Conservation (phyloP, 2,329 filamentous ascomycete species). For the Penicillium capsulatum region DNA sequence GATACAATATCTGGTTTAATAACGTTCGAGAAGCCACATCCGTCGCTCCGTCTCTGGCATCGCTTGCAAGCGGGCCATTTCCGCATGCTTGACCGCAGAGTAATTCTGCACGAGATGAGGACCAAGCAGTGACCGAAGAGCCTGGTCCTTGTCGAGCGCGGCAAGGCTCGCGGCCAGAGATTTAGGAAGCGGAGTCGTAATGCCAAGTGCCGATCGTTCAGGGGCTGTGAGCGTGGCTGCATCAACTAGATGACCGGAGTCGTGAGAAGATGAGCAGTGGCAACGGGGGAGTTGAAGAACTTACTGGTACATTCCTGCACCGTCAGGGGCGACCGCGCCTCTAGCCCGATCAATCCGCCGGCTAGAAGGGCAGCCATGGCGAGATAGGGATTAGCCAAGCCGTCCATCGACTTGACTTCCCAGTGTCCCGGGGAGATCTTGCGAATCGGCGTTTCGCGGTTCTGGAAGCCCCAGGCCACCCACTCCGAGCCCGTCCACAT, state of each 20-base stretch:
- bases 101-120: slow-evolving; percentile 26
- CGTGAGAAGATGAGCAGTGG: neutral
- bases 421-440: slow-evolving; percentile 65
- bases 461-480: slow-evolving; percentile 77
- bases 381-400: slow-evolving; percentile 73
- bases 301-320: slow-evolving; percentile 34
- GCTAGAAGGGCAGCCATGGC: slow-evolving; percentile 59
- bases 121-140: slow-evolving; percentile 30
- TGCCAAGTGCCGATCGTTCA: slow-evolving; percentile 33
- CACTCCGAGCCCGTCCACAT: slow-evolving; percentile 74
- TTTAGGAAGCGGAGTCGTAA: slow-evolving; percentile 36
- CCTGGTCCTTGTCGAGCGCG: slow-evolving; percentile 28
- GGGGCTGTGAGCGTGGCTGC: slow-evolving; percentile 29
- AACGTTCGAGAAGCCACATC: slow-evolving; percentile 39
- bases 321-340: slow-evolving; percentile 22
- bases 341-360: slow-evolving; percentile 56
- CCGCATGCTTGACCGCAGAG: slow-evolving; percentile 31
- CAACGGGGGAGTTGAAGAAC: slow-evolving; percentile 5
- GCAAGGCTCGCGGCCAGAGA: slow-evolving; percentile 34
- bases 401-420: slow-evolving; percentile 76
- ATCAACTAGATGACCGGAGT: slow-evolving; percentile 24
- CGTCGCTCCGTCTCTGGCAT: slow-evolving; percentile 33
- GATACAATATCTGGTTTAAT: slow-evolving; percentile 18
- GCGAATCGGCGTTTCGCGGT: slow-evolving; percentile 69
- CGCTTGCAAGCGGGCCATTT: slow-evolving; percentile 28